Percentiles rank a stretch among this genome's conserved stretches.
Evolutionary conservation across 164 flowering plant genomes (phyloP).

Genomic region (Chimonanthus praecox): DNA sequence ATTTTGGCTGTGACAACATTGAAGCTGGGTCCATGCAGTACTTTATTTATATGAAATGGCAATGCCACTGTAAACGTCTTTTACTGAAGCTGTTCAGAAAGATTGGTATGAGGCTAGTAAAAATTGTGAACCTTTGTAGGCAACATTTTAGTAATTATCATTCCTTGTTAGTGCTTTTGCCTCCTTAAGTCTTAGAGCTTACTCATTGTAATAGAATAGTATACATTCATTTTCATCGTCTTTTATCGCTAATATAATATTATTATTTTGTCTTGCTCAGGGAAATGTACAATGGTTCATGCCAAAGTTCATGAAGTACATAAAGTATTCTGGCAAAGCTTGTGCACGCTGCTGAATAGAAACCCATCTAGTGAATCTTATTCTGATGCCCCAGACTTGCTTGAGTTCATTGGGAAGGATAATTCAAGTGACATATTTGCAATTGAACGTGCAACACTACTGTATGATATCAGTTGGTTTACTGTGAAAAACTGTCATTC

Average conservation of each 20-base stretch:
- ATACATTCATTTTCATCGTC: neutral
- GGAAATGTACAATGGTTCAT: slow-evolving; percentile 40
- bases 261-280: slow-evolving; percentile 29
- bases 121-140: neutral
- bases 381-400: slow-evolving; percentile 20
- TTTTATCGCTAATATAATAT: neutral
- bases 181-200: neutral
- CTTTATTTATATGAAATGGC: slow-evolving; percentile 57
- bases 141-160: neutral
- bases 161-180: neutral
- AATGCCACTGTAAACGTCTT: slow-evolving; percentile 48
- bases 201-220: neutral
- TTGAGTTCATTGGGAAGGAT: slow-evolving; percentile 49
- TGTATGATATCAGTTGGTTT: slow-evolving; percentile 61
- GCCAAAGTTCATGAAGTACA: slow-evolving; percentile 52
- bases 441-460: slow-evolving; percentile 60
- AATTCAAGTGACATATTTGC: slow-evolving; percentile 41
- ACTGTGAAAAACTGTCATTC: slow-evolving; percentile 34
- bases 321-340: slow-evolving; percentile 41
- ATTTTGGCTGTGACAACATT: slow-evolving; percentile 22
- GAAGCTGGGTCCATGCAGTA: slow-evolving; percentile 32
- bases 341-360: slow-evolving; percentile 36
- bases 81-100: slow-evolving; percentile 22
- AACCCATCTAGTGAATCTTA: slow-evolving; percentile 20
- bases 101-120: slow-evolving; percentile 21